These are phyloP conservation scores for Orbilia ellipsospora DNA, from an alignment of 2,329 filamentous ascomycete genomes.

Conservation along the genomic window DNA sequence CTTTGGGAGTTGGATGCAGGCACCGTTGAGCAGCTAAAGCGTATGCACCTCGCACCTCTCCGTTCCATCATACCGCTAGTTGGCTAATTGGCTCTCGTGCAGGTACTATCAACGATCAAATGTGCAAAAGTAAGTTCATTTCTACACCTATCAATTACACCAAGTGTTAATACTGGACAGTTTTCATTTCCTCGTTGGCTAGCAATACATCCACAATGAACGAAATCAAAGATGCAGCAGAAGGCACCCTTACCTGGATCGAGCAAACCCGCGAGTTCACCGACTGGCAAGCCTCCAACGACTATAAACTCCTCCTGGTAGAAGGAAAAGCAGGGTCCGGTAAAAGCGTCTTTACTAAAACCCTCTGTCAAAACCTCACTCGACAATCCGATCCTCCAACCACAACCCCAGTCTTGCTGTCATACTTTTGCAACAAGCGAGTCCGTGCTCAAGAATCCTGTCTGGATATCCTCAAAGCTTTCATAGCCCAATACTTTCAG, in stretches of 20 bases:
- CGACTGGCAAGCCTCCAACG: constrained; percentile 12
- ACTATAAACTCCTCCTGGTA: constrained; percentile 11
- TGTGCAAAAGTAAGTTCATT: constrained; percentile 23
- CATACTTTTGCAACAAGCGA: constrained; percentile 37
- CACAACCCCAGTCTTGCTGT: neutral
- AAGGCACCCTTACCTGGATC: constrained; percentile 21
- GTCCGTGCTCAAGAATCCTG: constrained; percentile 16
- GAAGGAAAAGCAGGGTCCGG: constrained; percentile 36
- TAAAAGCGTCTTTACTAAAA: constrained; percentile 38
- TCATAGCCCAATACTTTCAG: constrained; percentile 19
- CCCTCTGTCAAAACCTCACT: constrained; percentile 5
- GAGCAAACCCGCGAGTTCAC: constrained; percentile 11
- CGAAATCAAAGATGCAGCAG: constrained; percentile 30
- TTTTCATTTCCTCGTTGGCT: constrained; percentile 14
- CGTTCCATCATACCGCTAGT: neutral
- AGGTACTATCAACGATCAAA: constrained; percentile 28
- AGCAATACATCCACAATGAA: constrained; percentile 15
- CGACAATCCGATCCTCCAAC: neutral
- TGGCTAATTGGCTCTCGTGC: neutral
- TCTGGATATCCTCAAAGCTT: constrained; percentile 17
- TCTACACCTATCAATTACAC: neutral
- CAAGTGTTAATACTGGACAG: constrained; percentile 3
- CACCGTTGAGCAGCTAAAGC: constrained; percentile 18
- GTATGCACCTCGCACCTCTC: neutral
- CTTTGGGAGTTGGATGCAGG: constrained; percentile 10